phyloP scores from a whole-genome alignment of 352 stramenopile species.

The Albugo laibachii region DNA sequence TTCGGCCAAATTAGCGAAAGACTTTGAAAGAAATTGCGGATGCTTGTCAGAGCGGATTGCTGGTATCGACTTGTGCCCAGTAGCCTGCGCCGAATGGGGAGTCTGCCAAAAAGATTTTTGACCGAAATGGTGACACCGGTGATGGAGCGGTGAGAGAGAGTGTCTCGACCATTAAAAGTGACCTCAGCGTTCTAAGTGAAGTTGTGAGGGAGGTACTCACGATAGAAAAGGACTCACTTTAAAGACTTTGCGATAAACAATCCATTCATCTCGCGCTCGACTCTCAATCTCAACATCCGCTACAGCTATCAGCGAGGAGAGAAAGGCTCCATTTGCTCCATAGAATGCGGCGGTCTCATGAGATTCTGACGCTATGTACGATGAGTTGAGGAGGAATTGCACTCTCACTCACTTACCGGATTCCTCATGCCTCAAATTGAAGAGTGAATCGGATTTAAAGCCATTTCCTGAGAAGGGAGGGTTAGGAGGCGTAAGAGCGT shows the following conservation, averaged over 20 bases:
- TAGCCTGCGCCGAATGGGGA: slow-evolving; percentile 35
- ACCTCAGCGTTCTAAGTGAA: slow-evolving; percentile 21
- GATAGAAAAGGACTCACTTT: slow-evolving; percentile 12
- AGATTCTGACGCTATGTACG: neutral
- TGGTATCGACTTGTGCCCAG: slow-evolving; percentile 15
- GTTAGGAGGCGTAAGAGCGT: neutral
- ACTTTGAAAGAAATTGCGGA: slow-evolving; percentile 26
- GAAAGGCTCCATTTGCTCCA: slow-evolving; percentile 25
- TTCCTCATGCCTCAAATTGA: neutral
- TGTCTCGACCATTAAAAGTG: slow-evolving; percentile 31
- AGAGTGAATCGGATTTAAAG: slow-evolving; percentile 1
- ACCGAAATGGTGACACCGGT: slow-evolving; percentile 30
- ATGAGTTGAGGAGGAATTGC: neutral
- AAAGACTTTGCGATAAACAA: slow-evolving; percentile 43
- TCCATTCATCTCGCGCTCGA: slow-evolving; percentile 26
- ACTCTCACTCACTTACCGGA: neutral
- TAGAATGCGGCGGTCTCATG: slow-evolving; percentile 8
- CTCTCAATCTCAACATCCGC: slow-evolving; percentile 42
- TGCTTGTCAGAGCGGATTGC: slow-evolving; percentile 14
- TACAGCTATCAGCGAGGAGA: slow-evolving; percentile 22
- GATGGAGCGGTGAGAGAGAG: slow-evolving; percentile 1
- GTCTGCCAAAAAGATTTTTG: slow-evolving; percentile 29
- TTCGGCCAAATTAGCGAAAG: slow-evolving; percentile 60
- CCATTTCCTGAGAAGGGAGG: neutral
- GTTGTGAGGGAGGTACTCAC: neutral